Conservation (phyloP, 2,329 filamentous ascomycete species). For the Hypoxylon sp. region DNA sequence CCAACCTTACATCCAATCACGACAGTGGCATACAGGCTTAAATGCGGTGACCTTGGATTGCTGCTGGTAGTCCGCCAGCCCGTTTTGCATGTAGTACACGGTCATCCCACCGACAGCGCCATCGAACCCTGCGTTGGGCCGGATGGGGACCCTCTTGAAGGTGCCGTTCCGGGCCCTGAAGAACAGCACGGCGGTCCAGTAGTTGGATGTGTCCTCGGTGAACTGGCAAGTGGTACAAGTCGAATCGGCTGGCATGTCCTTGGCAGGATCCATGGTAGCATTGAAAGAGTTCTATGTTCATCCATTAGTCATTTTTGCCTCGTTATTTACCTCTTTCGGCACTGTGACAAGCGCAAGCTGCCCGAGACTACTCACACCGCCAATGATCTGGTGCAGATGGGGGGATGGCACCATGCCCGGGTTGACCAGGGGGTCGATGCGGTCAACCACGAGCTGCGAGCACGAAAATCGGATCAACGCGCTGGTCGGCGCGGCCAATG, state of each 20-base stretch:
- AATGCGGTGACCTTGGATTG: conserved; percentile 58
- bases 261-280: conserved; percentile 45
- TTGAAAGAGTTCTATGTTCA: conserved; percentile 46
- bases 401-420: conserved; percentile 47
- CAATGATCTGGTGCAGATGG: conserved; percentile 50
- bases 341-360: not conserved
- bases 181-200: conserved; percentile 49
- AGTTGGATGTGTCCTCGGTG: conserved; percentile 47
- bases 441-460: conserved; percentile 48
- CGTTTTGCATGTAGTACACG: conserved; percentile 57
- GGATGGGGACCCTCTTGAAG: conserved; percentile 48
- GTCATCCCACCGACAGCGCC: conserved; percentile 56
- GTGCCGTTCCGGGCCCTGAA: conserved; percentile 47
- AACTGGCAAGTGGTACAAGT: conserved; percentile 48
- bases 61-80: conserved; percentile 49
- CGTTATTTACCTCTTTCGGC: not conserved
- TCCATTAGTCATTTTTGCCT: conserved; percentile 10
- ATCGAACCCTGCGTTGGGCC: conserved; percentile 46
- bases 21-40: conserved; percentile 49
- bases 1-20: conserved; percentile 17
- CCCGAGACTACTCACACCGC: conserved; percentile 41
- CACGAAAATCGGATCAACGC: conserved; percentile 49
- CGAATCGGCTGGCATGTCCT: conserved; percentile 46
- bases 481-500: conserved; percentile 41
- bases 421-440: conserved; percentile 49